These are phyloP conservation scores for Amanita fuliginea DNA, from an alignment of 768 basidiomycete genomes.

Conservation along the genomic window DNA sequence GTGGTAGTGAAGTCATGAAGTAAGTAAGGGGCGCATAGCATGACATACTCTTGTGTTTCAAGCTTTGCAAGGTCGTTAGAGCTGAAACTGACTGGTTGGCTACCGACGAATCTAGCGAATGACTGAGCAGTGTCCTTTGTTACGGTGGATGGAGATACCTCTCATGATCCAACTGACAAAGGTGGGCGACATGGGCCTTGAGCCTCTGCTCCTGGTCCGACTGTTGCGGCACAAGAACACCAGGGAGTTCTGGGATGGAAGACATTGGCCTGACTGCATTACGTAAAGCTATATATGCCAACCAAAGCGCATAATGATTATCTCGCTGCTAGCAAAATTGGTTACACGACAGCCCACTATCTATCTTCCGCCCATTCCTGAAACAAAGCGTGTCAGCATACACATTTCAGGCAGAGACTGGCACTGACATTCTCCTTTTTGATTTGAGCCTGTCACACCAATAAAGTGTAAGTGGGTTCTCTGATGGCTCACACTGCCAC, in stretches of 20 bases:
- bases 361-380: conserved; percentile 94
- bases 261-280: conserved; percentile 24
- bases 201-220: conserved; percentile 62
- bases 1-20: background rate
- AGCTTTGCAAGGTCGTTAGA: conserved; percentile 58
- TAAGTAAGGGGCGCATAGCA: background rate
- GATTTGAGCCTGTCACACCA: conserved; percentile 82
- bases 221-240: conserved; percentile 37
- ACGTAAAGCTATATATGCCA: conserved; percentile 7
- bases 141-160: conserved; percentile 29
- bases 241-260: conserved; percentile 64
- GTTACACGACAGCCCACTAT: conserved; percentile 31
- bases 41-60: conserved; percentile 70
- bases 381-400: conserved; percentile 12
- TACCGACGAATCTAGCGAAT: conserved; percentile 74
- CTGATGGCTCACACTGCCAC: conserved; percentile 10
- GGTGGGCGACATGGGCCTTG: conserved; percentile 43
- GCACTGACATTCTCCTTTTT: conserved; percentile 94
- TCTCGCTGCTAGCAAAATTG: background rate
- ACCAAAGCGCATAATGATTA: background rate
- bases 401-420: conserved; percentile 2
- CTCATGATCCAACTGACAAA: conserved; percentile 56
- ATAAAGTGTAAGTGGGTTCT: background rate
- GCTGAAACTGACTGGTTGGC: conserved; percentile 90
- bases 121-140: background rate